Conservation (phyloP, 768 basidiomycete species). For the Leccinum subgranulosum region DNA sequence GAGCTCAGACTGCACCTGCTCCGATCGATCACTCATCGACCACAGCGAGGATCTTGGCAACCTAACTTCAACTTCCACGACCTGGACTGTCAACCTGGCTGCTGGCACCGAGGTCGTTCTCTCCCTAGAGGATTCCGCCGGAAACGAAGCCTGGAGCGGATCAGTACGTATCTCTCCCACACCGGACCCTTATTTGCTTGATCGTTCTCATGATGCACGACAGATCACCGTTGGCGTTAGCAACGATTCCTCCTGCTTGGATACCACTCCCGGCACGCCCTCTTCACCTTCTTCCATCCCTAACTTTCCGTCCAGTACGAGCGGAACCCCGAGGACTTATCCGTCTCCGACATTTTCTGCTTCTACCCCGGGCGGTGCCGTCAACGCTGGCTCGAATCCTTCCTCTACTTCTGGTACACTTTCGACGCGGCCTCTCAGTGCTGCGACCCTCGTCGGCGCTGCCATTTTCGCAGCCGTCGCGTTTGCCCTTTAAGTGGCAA, state of each 20-base stretch:
- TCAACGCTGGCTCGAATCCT: constrained; percentile 29
- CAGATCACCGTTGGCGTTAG: constrained; percentile 38
- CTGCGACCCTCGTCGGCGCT: constrained; percentile 21
- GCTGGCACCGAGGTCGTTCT: constrained; percentile 49
- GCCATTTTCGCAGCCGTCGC: constrained; percentile 18
- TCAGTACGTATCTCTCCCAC: constrained; percentile 39
- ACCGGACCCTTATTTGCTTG: not conserved
- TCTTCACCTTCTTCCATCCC: constrained; percentile 12
- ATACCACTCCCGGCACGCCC: constrained; percentile 4
- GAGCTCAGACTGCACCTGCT: constrained; percentile 18
- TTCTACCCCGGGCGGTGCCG: constrained; percentile 30
- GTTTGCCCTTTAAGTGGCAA: constrained; percentile 21
- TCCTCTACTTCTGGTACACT: constrained; percentile 21
- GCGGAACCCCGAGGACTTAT: not conserved
- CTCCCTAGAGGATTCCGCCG: constrained; percentile 49
- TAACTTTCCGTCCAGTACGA: not conserved
- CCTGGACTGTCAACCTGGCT: constrained; percentile 41
- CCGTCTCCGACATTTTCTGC: constrained; percentile 15
- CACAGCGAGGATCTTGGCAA: constrained; percentile 60
- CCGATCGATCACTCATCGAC: constrained; percentile 4
- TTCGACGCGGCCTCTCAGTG: constrained; percentile 21
- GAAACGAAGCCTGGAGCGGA: constrained; percentile 66
- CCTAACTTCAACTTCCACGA: constrained; percentile 40
- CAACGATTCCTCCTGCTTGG: constrained; percentile 38
- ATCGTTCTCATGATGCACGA: not conserved